Base-by-base conservation (phyloP, 345 rosid genomes). In the Passiflora organensis region DNA sequence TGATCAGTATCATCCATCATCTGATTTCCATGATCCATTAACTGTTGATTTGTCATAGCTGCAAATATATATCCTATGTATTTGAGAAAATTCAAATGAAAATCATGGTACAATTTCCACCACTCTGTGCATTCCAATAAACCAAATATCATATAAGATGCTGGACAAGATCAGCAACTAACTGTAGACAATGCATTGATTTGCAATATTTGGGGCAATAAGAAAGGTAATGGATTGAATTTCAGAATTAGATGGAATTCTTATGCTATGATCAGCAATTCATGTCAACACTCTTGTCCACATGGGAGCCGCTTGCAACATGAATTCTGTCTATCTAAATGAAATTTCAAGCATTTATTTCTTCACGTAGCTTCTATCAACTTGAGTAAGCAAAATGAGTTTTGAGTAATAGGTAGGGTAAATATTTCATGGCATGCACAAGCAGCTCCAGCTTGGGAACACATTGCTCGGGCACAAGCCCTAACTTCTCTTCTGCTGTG, bases 1-100 rank as follows among this genome's bases (percentile, higher is more conserved):
- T 89, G 83, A 80, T 93, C 97, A 51, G 97, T 93, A 73, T 86
- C 95, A 68, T 86, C 91, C 96, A 86, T 80, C 91, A 84, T 89
- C 16, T 58, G 64, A 52, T 86, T 76, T 58, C 96, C 99, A 36
- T 58, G 72, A 75, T 86, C 78, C 72, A 83, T 64, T 34, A 89
- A 76, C 60, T 85, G 82, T 69, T 89, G 82, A 70, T 86, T 86
- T 43, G 95, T 72, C 97, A 93, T 89, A 22, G 85, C 97, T 89
- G 87, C 65, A 58, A 63, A 56, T 28, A 45, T 36, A 43, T 61
- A 12, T 62, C 19, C 12, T 51, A 51, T 50, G 5, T 22, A 39
- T 19, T 69, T 43, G 64, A 51, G 65, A 48, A 43, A 15, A 44
- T 45, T 45, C 37, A 25, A 53, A 56, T 12, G 6, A 20, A 47